Percentiles rank a stretch among this genome's conserved stretches.
Conservation (phyloP, 1,284 basidiomycete genomes). For the Cutaneotrichosporon spelunceum region DNA sequence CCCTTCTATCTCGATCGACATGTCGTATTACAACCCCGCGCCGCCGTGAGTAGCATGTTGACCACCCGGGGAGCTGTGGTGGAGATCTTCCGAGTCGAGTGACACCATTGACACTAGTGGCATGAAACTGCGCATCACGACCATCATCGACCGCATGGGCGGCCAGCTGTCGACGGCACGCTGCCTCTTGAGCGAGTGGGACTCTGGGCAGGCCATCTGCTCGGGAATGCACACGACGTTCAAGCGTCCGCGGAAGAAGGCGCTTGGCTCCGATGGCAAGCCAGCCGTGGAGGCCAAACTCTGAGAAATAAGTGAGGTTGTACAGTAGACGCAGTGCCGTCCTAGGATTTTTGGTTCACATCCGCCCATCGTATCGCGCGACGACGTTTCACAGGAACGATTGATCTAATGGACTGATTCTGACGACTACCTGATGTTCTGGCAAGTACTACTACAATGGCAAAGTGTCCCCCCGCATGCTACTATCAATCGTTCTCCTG, state of each 20-base stretch:
- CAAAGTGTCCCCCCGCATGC: not conserved
- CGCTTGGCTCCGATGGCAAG: no score
- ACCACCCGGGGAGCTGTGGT: not conserved
- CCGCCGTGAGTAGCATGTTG: conserved; percentile 10
- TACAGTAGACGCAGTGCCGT: no score
- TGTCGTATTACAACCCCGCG: conserved; percentile 33
- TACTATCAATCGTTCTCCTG: not conserved
- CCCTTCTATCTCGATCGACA: conserved; percentile 32
- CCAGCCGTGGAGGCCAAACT: not conserved
- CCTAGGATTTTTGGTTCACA: no score
- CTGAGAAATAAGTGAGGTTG: not conserved
- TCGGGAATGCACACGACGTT: conserved; percentile 17
- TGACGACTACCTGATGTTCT: no score
- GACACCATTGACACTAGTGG: conserved; percentile 9
- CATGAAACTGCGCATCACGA: conserved; percentile 2
- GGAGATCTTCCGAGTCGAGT: no score
- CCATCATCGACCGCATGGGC: conserved; percentile 15
- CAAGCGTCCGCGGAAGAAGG: not conserved
- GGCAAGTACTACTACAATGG: no score
- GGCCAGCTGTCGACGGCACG: conserved; percentile 8
- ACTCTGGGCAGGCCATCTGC: conserved; percentile 8
- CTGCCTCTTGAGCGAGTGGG: conserved; percentile 11
- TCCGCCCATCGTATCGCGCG: no score
- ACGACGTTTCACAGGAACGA: not conserved
- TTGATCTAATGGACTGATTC: no score